Conservation (phyloP, 2,329 filamentous ascomycete genomes). For the Eutypa lata region DNA sequence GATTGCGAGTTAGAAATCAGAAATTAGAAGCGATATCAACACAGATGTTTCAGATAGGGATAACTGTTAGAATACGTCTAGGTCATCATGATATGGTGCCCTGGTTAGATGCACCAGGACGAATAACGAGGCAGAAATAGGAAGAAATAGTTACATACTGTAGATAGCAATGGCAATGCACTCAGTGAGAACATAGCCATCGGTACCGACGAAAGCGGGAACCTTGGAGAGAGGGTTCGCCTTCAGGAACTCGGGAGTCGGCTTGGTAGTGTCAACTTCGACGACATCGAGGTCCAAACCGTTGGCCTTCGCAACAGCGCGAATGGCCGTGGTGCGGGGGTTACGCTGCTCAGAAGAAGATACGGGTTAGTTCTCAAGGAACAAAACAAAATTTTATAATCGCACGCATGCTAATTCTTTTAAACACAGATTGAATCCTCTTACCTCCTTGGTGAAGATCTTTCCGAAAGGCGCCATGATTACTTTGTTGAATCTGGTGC, state of each 20-base stretch:
- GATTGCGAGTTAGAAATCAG: constrained; percentile 52
- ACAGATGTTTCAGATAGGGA: constrained; percentile 93
- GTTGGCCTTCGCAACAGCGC: constrained; percentile 96
- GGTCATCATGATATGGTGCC: constrained; percentile 59
- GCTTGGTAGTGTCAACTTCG: constrained; percentile 62
- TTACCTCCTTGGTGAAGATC: constrained; percentile 84
- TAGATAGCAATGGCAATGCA: constrained; percentile 95
- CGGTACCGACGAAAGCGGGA: constrained; percentile 86
- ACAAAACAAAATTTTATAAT: too few species aligned
- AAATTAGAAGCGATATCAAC: constrained; percentile 88
- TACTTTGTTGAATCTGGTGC: constrained; percentile 22
- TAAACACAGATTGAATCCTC: constrained; percentile 13
- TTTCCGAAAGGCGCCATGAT: constrained; percentile 89
- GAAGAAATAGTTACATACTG: constrained; percentile 61
- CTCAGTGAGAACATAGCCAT: constrained; percentile 89
- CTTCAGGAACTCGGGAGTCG: constrained; percentile 76
- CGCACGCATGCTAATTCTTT: too few species aligned
- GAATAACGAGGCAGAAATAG: constrained; percentile 5
- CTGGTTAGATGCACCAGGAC: neutral
- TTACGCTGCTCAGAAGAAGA: constrained; percentile 62
- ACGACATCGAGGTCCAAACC: constrained; percentile 87
- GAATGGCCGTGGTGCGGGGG: constrained; percentile 83
- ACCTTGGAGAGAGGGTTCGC: constrained; percentile 86
- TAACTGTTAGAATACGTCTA: constrained; percentile 82
- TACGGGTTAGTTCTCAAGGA: constrained; percentile 20